Evolutionary conservation across 1,284 basidiomycete genomes (phyloP).

Genomic region (Omphalotus olearius): DNA sequence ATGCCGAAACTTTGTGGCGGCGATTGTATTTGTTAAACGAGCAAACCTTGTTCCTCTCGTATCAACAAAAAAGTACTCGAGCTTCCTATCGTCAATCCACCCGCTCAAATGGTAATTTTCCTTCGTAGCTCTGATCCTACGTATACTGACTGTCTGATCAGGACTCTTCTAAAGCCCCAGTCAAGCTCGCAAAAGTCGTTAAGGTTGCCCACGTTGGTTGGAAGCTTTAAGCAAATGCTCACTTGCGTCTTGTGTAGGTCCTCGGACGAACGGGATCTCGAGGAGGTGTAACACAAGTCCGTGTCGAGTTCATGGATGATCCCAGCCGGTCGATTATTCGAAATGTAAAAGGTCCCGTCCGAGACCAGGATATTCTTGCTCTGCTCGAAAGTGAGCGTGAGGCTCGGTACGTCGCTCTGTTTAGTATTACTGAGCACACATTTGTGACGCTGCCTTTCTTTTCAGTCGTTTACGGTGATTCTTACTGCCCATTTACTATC

Average conservation of each 20-base stretch:
- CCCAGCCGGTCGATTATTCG: slow-evolving; percentile 95
- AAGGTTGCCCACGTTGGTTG: slow-evolving; percentile 54
- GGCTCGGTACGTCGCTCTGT: slow-evolving; percentile 77
- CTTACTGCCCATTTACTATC: not conserved
- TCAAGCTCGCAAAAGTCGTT: slow-evolving; percentile 95
- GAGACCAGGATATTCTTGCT: slow-evolving; percentile 96
- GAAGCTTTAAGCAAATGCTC: slow-evolving; percentile 1
- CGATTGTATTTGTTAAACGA: slow-evolving; percentile 20
- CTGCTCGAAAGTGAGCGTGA: slow-evolving; percentile 99
- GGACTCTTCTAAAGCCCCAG: slow-evolving; percentile 74
- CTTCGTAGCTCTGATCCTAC: not conserved
- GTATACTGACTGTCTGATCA: slow-evolving; percentile 11
- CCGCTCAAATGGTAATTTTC: slow-evolving; percentile 29
- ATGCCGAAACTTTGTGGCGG: slow-evolving; percentile 21
- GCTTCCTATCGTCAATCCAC: slow-evolving; percentile 13
- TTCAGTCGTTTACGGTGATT: slow-evolving; percentile 39
- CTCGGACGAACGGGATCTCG: slow-evolving; percentile 98
- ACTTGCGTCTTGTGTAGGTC: slow-evolving; percentile 52
- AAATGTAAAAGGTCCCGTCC: slow-evolving; percentile 98
- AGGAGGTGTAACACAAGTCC: slow-evolving; percentile 99
- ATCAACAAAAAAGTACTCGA: slow-evolving; percentile 24
- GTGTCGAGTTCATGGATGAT: slow-evolving; percentile 99
- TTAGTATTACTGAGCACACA: not conserved
- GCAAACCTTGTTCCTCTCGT: slow-evolving; percentile 9
- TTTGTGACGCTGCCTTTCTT: not conserved